These are phyloP conservation scores for Acidomyces sp. DNA, from an alignment of 495 filamentous ascomycete genomes.

Conservation along the genomic window DNA sequence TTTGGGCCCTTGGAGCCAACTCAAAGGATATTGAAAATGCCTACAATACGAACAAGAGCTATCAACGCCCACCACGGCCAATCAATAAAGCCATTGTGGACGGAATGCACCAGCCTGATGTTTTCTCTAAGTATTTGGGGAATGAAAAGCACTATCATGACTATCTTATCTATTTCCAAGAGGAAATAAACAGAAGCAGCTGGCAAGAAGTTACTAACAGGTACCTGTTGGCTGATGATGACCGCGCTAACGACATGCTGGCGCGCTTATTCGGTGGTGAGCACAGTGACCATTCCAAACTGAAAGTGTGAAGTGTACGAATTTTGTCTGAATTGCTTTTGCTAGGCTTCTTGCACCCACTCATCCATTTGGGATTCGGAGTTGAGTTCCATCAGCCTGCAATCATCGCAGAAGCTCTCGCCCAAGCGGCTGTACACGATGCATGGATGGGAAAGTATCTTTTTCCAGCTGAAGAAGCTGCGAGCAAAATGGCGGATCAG, in stretches of 20 bases:
- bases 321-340: too few species aligned
- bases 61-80: conserved; percentile 43
- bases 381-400: conserved; percentile 70
- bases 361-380: conserved; percentile 77
- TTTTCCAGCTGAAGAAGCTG: conserved; percentile 39
- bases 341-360: conserved; percentile 58
- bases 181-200: conserved; percentile 51
- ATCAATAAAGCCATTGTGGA: conserved; percentile 34
- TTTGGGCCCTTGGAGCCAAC: conserved; percentile 60
- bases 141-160: conserved; percentile 46
- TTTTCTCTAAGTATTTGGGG: conserved; percentile 41
- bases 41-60: conserved; percentile 46
- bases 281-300: too few species aligned
- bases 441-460: conserved; percentile 39
- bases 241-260: conserved; percentile 49
- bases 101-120: conserved; percentile 39
- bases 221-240: conserved; percentile 51
- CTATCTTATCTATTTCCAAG: conserved; percentile 60
- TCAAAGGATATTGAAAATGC: conserved; percentile 40
- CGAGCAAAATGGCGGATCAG: conserved; percentile 21
- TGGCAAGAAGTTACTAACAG: conserved; percentile 45
- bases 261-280: too few species aligned
- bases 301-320: too few species aligned
- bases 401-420: conserved; percentile 67
- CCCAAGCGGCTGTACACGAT: conserved; percentile 55